phyloP scores from a whole-genome alignment of 164 flowering plant genomes.

The Litsea cubeba region DNA sequence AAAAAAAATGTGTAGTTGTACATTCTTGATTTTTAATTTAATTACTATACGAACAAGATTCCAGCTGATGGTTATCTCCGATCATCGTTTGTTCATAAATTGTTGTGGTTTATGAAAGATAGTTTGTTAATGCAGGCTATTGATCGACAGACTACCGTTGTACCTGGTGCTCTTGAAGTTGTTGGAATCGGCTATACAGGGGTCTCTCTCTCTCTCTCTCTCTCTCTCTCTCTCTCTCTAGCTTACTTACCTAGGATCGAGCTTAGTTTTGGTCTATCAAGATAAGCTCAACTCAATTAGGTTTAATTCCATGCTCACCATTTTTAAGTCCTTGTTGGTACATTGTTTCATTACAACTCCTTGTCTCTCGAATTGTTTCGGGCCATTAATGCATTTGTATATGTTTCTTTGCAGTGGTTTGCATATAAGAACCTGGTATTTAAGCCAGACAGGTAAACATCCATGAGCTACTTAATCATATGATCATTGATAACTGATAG shows the following conservation, averaged over 20 bases:
- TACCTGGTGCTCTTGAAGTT: conserved; percentile 81
- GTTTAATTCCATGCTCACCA: too few species aligned
- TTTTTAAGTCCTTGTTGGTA: too few species aligned
- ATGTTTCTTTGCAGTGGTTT: conserved; percentile 69
- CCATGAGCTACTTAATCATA: too few species aligned
- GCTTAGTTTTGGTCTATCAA: too few species aligned
- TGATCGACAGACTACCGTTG: conserved; percentile 86
- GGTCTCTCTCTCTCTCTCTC: conserved; percentile 32
- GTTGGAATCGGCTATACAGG: conserved; percentile 92
- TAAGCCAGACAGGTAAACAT: conserved; percentile 70
- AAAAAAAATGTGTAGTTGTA: too few species aligned
- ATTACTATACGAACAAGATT: neutral
- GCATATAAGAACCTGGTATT: conserved; percentile 67
- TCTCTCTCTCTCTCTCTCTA: too few species aligned
- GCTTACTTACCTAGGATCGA: too few species aligned
- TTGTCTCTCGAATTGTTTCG: too few species aligned
- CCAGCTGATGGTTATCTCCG: neutral
- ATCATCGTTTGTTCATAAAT: neutral
- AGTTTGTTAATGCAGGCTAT: conserved; percentile 56
- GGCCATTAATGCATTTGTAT: neutral
- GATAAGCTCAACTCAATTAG: too few species aligned
- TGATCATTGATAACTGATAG: too few species aligned
- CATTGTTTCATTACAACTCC: too few species aligned
- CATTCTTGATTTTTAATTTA: too few species aligned
- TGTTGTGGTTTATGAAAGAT: neutral